Base-by-base conservation (phyloP, 192 early-diverging fungal species). In the Nowakowskiella sp. region DNA sequence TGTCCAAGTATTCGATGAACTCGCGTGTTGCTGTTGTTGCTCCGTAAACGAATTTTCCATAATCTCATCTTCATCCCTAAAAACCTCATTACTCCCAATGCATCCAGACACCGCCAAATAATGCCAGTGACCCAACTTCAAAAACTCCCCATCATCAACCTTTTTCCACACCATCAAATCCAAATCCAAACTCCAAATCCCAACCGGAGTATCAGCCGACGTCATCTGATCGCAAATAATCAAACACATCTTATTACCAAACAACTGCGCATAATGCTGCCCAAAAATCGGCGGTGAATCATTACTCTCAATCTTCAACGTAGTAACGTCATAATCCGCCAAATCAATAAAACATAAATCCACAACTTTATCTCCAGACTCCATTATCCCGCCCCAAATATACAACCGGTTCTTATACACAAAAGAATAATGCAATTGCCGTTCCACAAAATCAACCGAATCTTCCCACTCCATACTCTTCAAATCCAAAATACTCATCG, bases 71-170 rank as follows among this genome's bases (percentile, higher is more conserved):
- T n/a, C n/a, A n/a, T n/a, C n/a, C n/a, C n/a, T n/a, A n/a, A n/a
- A n/a, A n/a, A n/a, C n/a, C n/a, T n/a, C n/a, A n/a, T n/a, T n/a
- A n/a, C n/a, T n/a, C n/a, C n/a, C n/a, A n/a, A n/a, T n/a, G n/a
- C n/a, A n/a, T n/a, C n/a, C n/a, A n/a, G n/a, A n/a, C 76, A 81
- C 79, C 4, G 70, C 67, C 62, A 78, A 81, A 33, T 75, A 76
- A 49, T 85, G 74, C 82, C 82, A 85, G 27, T 60, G 55, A 19
- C 34, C 60, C 2, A 39, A 31, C 31, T 66, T 60, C 39, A 73
- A 58, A 6, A 52, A 49, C 13, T 55, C 34, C 7, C 54, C 60
- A 13, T 48, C 44, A 29, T 71, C 68, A 31, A 68, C 64, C 23
- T 58, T 65, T 10, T 58, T 62, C 83, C 83, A 85, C 31, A 72